Evolutionary conservation across 2,329 filamentous ascomycete genomes (phyloP), one percentile per base, ranked within the genome.

Genomic region (Epicoccum sorghinum): DNA sequence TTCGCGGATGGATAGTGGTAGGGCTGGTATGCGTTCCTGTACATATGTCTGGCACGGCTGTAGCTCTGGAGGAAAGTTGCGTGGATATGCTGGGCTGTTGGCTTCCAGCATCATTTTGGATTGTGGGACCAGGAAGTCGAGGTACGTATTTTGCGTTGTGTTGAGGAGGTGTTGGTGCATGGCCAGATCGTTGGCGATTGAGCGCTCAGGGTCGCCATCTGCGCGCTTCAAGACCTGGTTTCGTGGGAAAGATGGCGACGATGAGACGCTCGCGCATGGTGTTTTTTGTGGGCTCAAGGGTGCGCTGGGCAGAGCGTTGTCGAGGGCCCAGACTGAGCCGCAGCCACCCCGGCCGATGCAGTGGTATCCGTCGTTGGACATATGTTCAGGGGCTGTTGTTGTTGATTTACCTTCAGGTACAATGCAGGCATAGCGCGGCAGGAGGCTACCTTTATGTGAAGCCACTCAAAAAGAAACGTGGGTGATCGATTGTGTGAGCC

Each of bases 331-430:
- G 23, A 46, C 24, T 4, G 43, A 46, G 32, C 43, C 44, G 14
- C 44, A 47, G 25, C 35, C 44, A 10, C 35, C 35, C 6, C 33
- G 44, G 35, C 35, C 44, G n/a, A 47, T 47, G 25, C 44, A 47
- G 35, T 47, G 33, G 5, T 47, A 47, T 23, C 37, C 24, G 32
- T 18, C 27, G 8, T 8, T 46, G 25, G 43, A 22, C 32, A 37
- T 45, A 2, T 27, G 41, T 18, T 18, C 18, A 18, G 18, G 18
- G 18, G 18, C 18, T 3, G 3, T 18, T 18, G 18, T 18, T 18
- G 18, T 18, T 18, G 18, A 18, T 18, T 18, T 18, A 18, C 2
- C 18, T 18, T 18, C 18, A 18, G 18, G 18, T 18, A 18, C 18
- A 18, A 18, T 18, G 18, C 18, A 18, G 18, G 18, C 18, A 18